Percentiles rank a stretch among this genome's conserved stretches.
Conservation (phyloP, 2,329 filamentous ascomycete genomes). For the Aspergillus sp. region DNA sequence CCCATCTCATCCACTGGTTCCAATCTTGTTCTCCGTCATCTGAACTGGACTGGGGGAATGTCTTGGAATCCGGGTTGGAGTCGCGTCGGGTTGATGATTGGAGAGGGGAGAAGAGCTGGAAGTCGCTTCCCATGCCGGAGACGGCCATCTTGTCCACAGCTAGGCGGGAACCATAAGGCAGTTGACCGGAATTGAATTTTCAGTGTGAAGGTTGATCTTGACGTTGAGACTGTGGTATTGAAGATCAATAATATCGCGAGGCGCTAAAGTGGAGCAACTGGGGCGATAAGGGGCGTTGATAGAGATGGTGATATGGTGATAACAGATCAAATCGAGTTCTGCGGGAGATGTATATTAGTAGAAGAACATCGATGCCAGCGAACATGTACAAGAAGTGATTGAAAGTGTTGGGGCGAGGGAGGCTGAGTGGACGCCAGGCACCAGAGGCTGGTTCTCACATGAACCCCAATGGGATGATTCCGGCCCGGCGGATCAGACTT, state of each 20-base stretch:
- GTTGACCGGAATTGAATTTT: background rate
- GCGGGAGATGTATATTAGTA: no score
- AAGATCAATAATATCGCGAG: no score
- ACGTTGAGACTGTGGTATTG: no score
- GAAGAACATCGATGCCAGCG: background rate
- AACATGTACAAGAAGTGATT: background rate
- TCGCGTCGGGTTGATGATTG: conserved; percentile 18
- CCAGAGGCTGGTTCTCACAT: background rate
- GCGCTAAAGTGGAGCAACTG: no score
- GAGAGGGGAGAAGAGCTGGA: conserved; percentile 33
- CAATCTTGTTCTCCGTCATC: conserved; percentile 39
- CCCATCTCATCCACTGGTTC: conserved; percentile 48
- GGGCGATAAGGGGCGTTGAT: no score
- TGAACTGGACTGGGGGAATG: conserved; percentile 18
- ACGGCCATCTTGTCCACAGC: conserved; percentile 21
- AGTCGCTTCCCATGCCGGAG: conserved; percentile 30
- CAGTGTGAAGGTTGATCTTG: background rate
- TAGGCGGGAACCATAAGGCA: conserved; percentile 18
- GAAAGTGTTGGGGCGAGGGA: background rate
- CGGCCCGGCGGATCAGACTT: background rate
- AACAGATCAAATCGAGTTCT: no score
- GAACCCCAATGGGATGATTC: background rate
- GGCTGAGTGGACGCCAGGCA: background rate
- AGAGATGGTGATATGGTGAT: no score
- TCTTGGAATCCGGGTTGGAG: conserved; percentile 17